phyloP scores from a whole-genome alignment of 2,329 filamentous ascomycete species.

The Fusarium dimerum region DNA sequence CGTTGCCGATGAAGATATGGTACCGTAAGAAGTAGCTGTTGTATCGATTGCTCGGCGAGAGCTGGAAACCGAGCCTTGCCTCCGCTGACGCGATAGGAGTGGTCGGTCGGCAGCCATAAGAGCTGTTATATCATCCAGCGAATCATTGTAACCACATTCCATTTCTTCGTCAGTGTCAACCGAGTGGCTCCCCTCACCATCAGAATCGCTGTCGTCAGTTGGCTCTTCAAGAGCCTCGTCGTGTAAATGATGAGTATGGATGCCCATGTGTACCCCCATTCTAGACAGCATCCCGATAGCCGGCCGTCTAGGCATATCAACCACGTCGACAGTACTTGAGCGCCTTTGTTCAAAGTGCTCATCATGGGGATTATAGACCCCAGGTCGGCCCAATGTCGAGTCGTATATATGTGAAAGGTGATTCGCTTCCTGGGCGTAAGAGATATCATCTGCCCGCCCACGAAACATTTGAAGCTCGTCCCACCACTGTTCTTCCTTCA shows the following conservation, averaged over 20 bases:
- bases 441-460: constrained; percentile 40
- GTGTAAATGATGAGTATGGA: constrained; percentile 72
- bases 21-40: constrained; percentile 33
- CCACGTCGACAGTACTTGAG: constrained; percentile 58
- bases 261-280: constrained; percentile 69
- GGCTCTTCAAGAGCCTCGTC: constrained; percentile 57
- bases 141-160: constrained; percentile 13
- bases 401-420: constrained; percentile 47
- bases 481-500: constrained; percentile 82
- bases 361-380: constrained; percentile 46
- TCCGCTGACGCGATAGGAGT: constrained; percentile 17
- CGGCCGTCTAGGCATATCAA: constrained; percentile 62
- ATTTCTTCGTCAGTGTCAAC: constrained; percentile 34
- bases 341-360: constrained; percentile 35
- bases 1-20: constrained; percentile 32
- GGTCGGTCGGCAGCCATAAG: constrained; percentile 20
- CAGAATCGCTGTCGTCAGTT: constrained; percentile 32
- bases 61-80: constrained; percentile 15
- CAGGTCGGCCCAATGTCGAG: constrained; percentile 43
- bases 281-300: constrained; percentile 52
- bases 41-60: constrained; percentile 7
- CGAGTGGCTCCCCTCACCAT: constrained; percentile 34
- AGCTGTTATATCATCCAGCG: constrained; percentile 34
- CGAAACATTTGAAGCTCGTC: constrained; percentile 65
- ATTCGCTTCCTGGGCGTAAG: constrained; percentile 44